A percentile compares a stretch with the other conserved stretches of the same genome.
Evolutionary conservation across 2,329 filamentous ascomycete genomes (phyloP).

Genomic region (Pseudogymnoascus sp.): DNA sequence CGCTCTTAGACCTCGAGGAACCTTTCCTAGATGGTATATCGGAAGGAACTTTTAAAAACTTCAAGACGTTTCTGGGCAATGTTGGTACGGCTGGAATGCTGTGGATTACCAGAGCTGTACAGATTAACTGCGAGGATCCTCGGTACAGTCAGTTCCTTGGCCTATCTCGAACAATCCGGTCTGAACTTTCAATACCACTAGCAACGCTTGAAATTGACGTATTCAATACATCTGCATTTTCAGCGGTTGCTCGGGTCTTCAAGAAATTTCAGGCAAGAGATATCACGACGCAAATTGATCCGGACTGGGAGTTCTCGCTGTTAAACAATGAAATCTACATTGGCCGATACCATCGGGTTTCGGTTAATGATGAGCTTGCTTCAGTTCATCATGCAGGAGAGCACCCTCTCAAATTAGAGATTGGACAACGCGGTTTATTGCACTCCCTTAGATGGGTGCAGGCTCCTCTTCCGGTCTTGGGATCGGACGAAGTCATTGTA

Average conservation of each 20-base stretch:
- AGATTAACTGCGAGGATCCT: conserved; percentile 22
- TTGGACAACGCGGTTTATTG: conserved; percentile 18
- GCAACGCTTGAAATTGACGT: conserved; percentile 23
- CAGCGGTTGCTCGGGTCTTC: conserved; percentile 12
- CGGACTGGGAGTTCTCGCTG: conserved; percentile 27
- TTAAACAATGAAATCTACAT: conserved; percentile 21
- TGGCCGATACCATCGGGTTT: conserved; percentile 20
- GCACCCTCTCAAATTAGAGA: conserved; percentile 12
- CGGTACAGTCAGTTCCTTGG: conserved; percentile 18
- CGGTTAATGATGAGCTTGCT: conserved; percentile 15
- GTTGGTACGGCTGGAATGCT: conserved; percentile 12
- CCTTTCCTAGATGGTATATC: conserved; percentile 26
- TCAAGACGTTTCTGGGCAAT: conserved; percentile 15
- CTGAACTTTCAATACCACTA: conserved; percentile 19
- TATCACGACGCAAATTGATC: conserved; percentile 12
- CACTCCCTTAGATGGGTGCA: conserved; percentile 18
- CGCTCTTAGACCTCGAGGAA: conserved; percentile 21
- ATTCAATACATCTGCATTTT: conserved; percentile 1
- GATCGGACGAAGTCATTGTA: conserved; percentile 14
- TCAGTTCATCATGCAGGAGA: not conserved
- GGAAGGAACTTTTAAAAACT: conserved; percentile 11
- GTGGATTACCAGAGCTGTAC: conserved; percentile 19
- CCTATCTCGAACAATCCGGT: conserved; percentile 21
- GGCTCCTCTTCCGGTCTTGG: not conserved
- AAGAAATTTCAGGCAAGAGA: conserved; percentile 13